A percentile compares a stretch with the other conserved stretches of the same genome.
Conservation (phyloP, 1,139 yeast genomes). For the Pneumocystis wakefieldiae region DNA sequence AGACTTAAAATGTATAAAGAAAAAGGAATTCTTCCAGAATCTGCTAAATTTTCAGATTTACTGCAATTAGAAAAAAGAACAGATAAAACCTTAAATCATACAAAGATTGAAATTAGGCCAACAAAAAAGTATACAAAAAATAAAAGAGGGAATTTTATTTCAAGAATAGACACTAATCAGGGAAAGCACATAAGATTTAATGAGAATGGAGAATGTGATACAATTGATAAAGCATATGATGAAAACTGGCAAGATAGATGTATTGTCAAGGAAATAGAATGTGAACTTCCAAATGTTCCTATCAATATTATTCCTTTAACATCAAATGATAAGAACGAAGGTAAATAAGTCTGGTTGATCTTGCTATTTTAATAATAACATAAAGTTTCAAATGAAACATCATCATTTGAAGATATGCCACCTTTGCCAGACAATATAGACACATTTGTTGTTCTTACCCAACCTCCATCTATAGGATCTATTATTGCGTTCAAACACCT, state of each 20-base stretch:
- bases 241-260: background rate
- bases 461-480: background rate
- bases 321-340: background rate
- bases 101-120: background rate
- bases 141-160: background rate
- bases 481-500: constrained; percentile 1
- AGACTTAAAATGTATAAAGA: background rate
- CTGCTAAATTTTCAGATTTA: background rate
- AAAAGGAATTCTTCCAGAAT: background rate
- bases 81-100: background rate
- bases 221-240: background rate
- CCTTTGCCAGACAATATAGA: background rate
- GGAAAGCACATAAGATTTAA: background rate
- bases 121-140: background rate
- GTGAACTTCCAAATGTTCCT: background rate
- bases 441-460: background rate
- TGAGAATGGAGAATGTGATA: background rate
- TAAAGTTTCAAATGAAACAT: background rate
- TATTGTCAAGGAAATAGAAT: background rate
- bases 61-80: background rate
- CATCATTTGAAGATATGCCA: background rate
- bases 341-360: background rate
- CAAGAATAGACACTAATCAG: background rate
- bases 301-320: background rate
- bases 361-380: background rate